Evolutionary conservation across 306 rosid species (phyloP).

Genomic region (Rosa persica): DNA sequence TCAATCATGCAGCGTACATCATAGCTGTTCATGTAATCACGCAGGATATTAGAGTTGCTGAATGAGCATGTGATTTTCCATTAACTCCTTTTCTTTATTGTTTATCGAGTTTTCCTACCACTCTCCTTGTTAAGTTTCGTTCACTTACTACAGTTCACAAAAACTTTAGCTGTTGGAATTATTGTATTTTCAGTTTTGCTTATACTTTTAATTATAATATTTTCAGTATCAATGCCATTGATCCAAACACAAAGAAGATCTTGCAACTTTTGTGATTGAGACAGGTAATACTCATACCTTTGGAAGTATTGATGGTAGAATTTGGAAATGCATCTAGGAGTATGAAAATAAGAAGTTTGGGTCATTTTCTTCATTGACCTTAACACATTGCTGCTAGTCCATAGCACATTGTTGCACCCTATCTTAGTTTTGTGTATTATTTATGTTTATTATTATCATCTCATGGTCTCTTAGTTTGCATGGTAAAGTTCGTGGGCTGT

Average conservation of each 20-base stretch:
- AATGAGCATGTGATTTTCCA: conserved; percentile 63
- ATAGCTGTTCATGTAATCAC: conserved; percentile 26
- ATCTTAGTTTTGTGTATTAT: no score
- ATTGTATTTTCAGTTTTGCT: no score
- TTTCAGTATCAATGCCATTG: conserved; percentile 85
- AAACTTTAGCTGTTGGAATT: background rate
- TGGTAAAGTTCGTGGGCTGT: no score
- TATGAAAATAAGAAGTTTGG: no score
- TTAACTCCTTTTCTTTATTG: background rate
- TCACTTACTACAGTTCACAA: background rate
- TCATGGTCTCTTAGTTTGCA: no score
- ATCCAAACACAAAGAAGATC: conserved; percentile 74
- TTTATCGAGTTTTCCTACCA: conserved; percentile 6
- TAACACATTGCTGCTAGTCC: no score
- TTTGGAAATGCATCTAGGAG: no score
- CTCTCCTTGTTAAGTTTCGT: conserved; percentile 6
- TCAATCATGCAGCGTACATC: conserved; percentile 12
- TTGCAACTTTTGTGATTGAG: conserved; percentile 81
- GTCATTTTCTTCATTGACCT: no score
- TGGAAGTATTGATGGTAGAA: background rate
- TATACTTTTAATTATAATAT: background rate
- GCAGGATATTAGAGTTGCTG: conserved; percentile 66
- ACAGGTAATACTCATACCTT: conserved; percentile 43
- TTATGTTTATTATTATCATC: no score
- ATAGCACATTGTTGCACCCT: no score